A percentile compares a stretch with the other conserved stretches of the same genome.
Evolutionary conservation across 331 rosid genomes (phyloP).

Genomic region (Quercus tomentella): DNA sequence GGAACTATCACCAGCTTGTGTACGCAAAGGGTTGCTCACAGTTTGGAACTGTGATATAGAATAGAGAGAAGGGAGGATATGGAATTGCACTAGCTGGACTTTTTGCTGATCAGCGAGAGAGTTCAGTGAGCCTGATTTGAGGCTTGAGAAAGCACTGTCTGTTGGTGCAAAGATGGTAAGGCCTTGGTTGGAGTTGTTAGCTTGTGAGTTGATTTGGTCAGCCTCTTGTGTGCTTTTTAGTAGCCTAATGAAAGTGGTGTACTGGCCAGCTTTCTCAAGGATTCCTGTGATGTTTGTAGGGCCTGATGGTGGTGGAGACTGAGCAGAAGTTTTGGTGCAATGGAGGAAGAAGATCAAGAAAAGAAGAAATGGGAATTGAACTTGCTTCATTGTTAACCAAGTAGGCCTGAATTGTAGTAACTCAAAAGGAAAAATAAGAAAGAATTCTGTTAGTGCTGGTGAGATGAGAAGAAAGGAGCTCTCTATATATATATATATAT

Average conservation of each 20-base stretch:
- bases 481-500: neutral
- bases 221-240: slow-evolving; percentile 55
- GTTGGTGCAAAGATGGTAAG: slow-evolving; percentile 84
- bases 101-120: slow-evolving; percentile 71
- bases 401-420: neutral
- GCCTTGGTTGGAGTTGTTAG: slow-evolving; percentile 84
- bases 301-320: slow-evolving; percentile 57
- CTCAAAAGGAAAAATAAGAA: neutral
- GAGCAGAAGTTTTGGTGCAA: slow-evolving; percentile 33
- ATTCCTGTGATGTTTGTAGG: slow-evolving; percentile 61
- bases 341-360: slow-evolving; percentile 11
- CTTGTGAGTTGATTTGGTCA: slow-evolving; percentile 72
- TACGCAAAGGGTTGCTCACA: slow-evolving; percentile 70
- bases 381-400: slow-evolving; percentile 18
- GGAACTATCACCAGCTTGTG: slow-evolving; percentile 78
- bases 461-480: neutral
- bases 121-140: slow-evolving; percentile 67
- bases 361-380: slow-evolving; percentile 18
- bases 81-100: slow-evolving; percentile 68
- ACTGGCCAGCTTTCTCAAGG: slow-evolving; percentile 85
- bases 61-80: slow-evolving; percentile 55
- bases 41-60: slow-evolving; percentile 81
- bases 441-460: slow-evolving; percentile 14
- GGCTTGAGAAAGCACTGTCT: slow-evolving; percentile 63
- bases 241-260: slow-evolving; percentile 67